These are phyloP conservation scores for Opeltia flavorubescens DNA, from an alignment of 495 filamentous ascomycete species.

Conservation along the genomic window DNA sequence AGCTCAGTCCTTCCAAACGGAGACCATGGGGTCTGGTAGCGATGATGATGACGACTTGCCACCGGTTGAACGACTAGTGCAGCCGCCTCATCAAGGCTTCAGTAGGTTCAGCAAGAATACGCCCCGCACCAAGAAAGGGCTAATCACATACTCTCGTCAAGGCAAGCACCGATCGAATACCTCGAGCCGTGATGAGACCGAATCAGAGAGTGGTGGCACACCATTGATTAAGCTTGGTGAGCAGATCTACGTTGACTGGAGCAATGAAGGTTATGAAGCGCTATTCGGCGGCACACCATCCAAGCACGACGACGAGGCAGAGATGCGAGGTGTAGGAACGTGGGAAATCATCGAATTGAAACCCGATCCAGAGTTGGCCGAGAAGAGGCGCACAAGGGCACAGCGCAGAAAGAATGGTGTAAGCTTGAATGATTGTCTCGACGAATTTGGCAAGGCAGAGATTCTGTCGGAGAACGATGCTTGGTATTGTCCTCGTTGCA, in stretches of 20 bases:
- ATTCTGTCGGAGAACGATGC: constrained; percentile 85
- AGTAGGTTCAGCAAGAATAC: constrained; percentile 13
- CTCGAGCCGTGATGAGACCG: constrained; percentile 4
- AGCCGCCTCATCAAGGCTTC: constrained; percentile 7
- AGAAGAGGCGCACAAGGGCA: constrained; percentile 41
- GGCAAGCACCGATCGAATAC: constrained; percentile 8
- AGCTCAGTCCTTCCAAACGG: constrained; percentile 4
- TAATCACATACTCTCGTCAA: constrained; percentile 19
- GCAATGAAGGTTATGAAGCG: constrained; percentile 43
- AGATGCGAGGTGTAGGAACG: constrained; percentile 37
- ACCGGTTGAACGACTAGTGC: constrained; percentile 8
- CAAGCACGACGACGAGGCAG: constrained; percentile 22
- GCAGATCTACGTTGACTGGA: constrained; percentile 77
- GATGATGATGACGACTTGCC: constrained; percentile 18
- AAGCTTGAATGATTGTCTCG: constrained; percentile 76
- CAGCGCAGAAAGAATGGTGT: constrained; percentile 58
- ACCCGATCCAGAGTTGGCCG: constrained; percentile 52
- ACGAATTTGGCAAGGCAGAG: constrained; percentile 84
- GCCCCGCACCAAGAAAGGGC: constrained; percentile 13
- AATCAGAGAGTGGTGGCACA: constrained; percentile 28
- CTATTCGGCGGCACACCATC: constrained; percentile 47
- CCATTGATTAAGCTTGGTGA: constrained; percentile 64
- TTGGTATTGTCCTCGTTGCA: constrained; percentile 94
- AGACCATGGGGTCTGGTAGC: constrained; percentile 11
- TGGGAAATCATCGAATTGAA: constrained; percentile 36